These are phyloP conservation scores for Populus hybrid DNA, from an alignment of 441 rosid genomes.

Conservation along the genomic window DNA sequence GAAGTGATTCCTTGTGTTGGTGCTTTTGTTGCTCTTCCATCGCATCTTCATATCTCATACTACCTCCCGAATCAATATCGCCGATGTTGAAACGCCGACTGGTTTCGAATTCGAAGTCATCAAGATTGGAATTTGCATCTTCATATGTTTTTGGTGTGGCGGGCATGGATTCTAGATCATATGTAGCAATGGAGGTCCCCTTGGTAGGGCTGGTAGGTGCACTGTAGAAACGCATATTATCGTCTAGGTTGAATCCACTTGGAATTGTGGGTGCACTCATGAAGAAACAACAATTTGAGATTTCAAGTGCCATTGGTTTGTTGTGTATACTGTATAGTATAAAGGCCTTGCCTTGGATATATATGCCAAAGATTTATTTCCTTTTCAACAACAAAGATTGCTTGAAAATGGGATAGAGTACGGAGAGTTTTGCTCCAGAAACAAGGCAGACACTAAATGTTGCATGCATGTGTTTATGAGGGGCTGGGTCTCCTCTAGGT, in stretches of 20 bases:
- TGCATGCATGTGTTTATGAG: neutral
- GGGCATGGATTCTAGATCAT: neutral
- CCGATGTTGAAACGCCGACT: conserved; percentile 7
- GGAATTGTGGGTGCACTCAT: conserved; percentile 35
- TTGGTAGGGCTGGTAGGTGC: conserved; percentile 26
- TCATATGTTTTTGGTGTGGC: conserved; percentile 1
- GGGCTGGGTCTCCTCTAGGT: conserved; percentile 11
- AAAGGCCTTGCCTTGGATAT: neutral
- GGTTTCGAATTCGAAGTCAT: conserved; percentile 28
- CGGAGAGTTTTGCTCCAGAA: conserved; percentile 11
- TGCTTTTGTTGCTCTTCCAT: neutral
- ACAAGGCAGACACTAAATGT: neutral
- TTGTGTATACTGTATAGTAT: no score
- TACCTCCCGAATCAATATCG: conserved; percentile 8
- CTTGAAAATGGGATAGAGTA: conserved; percentile 6
- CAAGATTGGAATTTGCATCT: conserved; percentile 11
- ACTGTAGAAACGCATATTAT: conserved; percentile 24
- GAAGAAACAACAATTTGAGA: conserved; percentile 4
- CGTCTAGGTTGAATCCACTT: conserved; percentile 2
- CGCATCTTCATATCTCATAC: neutral
- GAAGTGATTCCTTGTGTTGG: conserved; percentile 22
- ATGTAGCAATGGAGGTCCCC: neutral
- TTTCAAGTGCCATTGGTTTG: neutral
- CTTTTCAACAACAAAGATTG: neutral
- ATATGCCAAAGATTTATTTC: neutral